Conservation (phyloP, 192 early-diverging fungal species). For the Geranomyces variabilis region DNA sequence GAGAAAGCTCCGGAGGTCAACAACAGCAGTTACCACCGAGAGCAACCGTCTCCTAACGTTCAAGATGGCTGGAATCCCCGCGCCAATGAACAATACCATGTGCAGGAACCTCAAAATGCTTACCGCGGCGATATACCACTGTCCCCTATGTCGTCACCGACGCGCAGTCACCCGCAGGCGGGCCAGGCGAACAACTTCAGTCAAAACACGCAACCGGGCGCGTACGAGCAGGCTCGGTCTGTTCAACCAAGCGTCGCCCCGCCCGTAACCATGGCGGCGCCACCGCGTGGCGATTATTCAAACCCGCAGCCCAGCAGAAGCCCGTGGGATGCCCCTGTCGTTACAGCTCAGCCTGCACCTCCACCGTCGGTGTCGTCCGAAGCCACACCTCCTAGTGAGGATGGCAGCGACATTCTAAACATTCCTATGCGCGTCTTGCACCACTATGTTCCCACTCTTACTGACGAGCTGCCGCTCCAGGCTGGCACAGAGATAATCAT, state of each 20-base stretch:
- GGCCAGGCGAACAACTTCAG: no score
- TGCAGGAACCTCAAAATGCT: neutral
- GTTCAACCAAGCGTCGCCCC: no score
- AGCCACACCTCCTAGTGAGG: neutral
- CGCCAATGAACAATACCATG: no score
- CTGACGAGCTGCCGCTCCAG: constrained; percentile 36
- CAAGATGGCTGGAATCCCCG: no score
- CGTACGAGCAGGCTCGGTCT: neutral
- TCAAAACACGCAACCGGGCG: neutral
- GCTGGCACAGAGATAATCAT: constrained; percentile 31
- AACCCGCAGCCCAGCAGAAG: neutral
- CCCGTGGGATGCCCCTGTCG: constrained; percentile 11
- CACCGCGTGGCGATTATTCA: neutral
- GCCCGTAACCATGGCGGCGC: no score
- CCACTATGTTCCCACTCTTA: constrained; percentile 30
- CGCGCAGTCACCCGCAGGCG: neutral
- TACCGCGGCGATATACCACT: constrained; percentile 1
- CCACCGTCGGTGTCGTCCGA: neutral
- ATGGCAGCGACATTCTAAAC: constrained; percentile 10
- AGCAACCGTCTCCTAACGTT: neutral
- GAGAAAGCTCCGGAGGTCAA: neutral
- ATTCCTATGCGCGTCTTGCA: constrained; percentile 36
- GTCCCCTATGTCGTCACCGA: neutral
- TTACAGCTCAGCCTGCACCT: neutral
- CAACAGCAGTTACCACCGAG: neutral